A percentile compares a stretch with the other conserved stretches of the same genome.
These are phyloP conservation scores for Clarireedia sp. DNA, from an alignment of 2,329 filamentous ascomycete species.

Conservation along the genomic window DNA sequence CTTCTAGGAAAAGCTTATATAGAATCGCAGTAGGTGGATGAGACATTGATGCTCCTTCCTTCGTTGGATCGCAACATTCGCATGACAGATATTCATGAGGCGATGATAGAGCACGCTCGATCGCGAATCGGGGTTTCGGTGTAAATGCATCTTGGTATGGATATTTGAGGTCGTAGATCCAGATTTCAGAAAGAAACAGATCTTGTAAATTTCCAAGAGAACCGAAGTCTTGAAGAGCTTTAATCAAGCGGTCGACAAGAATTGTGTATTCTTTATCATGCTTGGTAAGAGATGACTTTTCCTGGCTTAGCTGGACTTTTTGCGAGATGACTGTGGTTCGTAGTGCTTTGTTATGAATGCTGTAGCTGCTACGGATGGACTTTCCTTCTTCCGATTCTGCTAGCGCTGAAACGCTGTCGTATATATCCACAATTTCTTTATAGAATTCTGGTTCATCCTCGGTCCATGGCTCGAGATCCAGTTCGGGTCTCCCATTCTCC, in stretches of 20 bases:
- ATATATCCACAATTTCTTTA: conserved; percentile 26
- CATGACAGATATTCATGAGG: conserved; percentile 75
- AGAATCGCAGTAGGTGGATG: conserved; percentile 65
- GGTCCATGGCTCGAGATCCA: conserved; percentile 27
- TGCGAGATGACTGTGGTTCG: conserved; percentile 75
- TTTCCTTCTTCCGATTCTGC: conserved; percentile 37
- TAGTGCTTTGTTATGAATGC: conserved; percentile 59
- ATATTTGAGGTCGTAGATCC: conserved; percentile 64
- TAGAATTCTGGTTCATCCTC: conserved; percentile 20
- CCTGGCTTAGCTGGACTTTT: conserved; percentile 70
- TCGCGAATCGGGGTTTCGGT: conserved; percentile 59
- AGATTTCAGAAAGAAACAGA: conserved; percentile 60
- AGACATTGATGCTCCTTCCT: conserved; percentile 46
- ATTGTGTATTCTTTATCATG: conserved; percentile 64
- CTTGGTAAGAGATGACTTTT: conserved; percentile 61
- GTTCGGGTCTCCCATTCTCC: conserved; percentile 16
- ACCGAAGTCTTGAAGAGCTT: conserved; percentile 42
- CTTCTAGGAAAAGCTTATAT: conserved; percentile 73
- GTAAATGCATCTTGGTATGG: conserved; percentile 69
- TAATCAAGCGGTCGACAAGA: conserved; percentile 50
- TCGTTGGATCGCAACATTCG: conserved; percentile 51
- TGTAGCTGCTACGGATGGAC: conserved; percentile 65
- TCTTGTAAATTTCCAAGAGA: conserved; percentile 30
- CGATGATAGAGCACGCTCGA: conserved; percentile 63
- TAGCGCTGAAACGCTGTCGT: conserved; percentile 38